Base-by-base conservation (phyloP, 805 yeast genomes). In the Saccharomycopsis sp. region DNA sequence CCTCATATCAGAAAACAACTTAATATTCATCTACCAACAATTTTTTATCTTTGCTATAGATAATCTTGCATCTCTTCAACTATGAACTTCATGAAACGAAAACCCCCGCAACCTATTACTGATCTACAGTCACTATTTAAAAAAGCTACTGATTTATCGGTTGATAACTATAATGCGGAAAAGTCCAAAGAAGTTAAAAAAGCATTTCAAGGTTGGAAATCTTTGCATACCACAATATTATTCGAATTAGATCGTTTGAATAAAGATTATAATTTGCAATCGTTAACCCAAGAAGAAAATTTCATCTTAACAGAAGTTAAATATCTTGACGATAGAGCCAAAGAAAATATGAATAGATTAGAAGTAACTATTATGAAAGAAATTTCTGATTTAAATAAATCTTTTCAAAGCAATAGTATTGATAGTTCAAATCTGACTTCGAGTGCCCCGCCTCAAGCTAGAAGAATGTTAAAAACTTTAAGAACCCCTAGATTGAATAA, bases 131-230 rank as follows among this genome's bases (percentile, higher is more conserved):
- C 70, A 37, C 56, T 79, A 1, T 80, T 79, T 56, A 69, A 73
- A 48, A 80, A 74, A 44, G 65, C 74, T 37, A 80, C 84, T 37
- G 72, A 72, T 50, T 65, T 63, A 44, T 69, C 84, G 3, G 64
- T 80, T 38, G 63, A 67, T 45, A 74, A 77, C 55, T 52, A 76
- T 37, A 64, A 74, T 3, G 53, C 75, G 15, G 87, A 81, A 51
- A 79, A 79, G 44, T 61, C 63, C 15, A 63, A 67, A 26, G 65
- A 69, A 17, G 56, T 66, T 34, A 70, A 65, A 37, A 73, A 69
- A 14, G 81, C 87, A 2, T 58, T 79, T 17, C 72, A 70, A 44
- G 88, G 88, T 2, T 80, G 89, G 88, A 79, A 76, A 48, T 63
- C 76, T 2, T 58, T 82, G n/a, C 84, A 77, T 47, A 74, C 82